These are phyloP conservation scores for Allium cepa DNA, from an alignment of 106 monocot genomes.

Conservation along the genomic window DNA sequence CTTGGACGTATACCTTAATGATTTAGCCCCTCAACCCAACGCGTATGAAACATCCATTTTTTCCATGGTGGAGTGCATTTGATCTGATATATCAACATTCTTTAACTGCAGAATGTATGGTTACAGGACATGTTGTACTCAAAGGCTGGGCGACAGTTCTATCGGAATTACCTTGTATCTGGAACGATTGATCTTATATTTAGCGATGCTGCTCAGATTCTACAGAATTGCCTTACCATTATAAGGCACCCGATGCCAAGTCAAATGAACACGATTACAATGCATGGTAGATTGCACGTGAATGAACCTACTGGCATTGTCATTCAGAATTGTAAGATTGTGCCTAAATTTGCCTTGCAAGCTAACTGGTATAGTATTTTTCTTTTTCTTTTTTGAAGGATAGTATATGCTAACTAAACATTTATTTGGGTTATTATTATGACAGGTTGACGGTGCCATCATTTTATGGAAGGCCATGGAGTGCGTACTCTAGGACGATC, in stretches of 20 bases:
- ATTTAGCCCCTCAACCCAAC: too few relatives aligned
- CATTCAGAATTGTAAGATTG: slow-evolving; percentile 28
- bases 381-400: too few relatives aligned
- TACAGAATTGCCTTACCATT: slow-evolving; percentile 41
- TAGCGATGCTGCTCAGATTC: too few relatives aligned
- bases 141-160: too few relatives aligned
- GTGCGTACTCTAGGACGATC: slow-evolving; percentile 23
- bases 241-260: slow-evolving; percentile 25
- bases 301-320: slow-evolving; percentile 32
- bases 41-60: too few relatives aligned
- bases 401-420: too few relatives aligned
- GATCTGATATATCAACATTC: slow-evolving; percentile 26
- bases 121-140: slow-evolving; percentile 41
- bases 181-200: too few relatives aligned
- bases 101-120: slow-evolving; percentile 36
- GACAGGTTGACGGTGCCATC: slow-evolving; percentile 12
- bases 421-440: too few relatives aligned
- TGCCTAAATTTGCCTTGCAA: slow-evolving; percentile 12
- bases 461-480: slow-evolving; percentile 42
- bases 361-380: too few relatives aligned
- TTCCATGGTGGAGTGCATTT: slow-evolving; percentile 26
- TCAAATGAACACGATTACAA: slow-evolving; percentile 44
- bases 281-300: slow-evolving; percentile 25
- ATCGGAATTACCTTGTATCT: too few relatives aligned
- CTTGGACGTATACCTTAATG: too few relatives aligned